These are phyloP conservation scores for Paecilomyces sp. DNA, from an alignment of 2,329 filamentous ascomycete species.

Conservation along the genomic window DNA sequence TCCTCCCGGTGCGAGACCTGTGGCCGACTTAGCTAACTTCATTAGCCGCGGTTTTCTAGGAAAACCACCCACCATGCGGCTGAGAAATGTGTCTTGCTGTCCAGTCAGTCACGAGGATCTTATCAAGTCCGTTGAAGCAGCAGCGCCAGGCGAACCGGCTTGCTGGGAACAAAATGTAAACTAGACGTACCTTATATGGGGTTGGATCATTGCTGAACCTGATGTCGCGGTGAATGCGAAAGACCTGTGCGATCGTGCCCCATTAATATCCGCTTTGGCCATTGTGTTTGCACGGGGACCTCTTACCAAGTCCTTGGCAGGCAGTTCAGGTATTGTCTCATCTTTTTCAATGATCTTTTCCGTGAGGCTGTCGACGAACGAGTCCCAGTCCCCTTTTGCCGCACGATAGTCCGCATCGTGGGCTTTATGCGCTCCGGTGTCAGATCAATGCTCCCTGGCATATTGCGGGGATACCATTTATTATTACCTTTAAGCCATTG, in stretches of 20 bases:
- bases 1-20: slow-evolving; percentile 75
- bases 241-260: slow-evolving; percentile 44
- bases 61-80: slow-evolving; percentile 59
- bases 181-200: slow-evolving; percentile 67
- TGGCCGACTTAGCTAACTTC: slow-evolving; percentile 12
- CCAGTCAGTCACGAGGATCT: slow-evolving; percentile 12
- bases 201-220: slow-evolving; percentile 78
- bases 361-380: slow-evolving; percentile 67
- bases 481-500: slow-evolving; percentile 55
- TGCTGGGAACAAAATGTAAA: slow-evolving; percentile 2
- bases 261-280: slow-evolving; percentile 4
- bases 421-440: slow-evolving; percentile 41
- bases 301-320: slow-evolving; percentile 68
- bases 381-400: slow-evolving; percentile 72
- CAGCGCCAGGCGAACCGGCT: slow-evolving; percentile 8
- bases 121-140: slow-evolving; percentile 5
- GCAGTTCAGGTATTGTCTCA: slow-evolving; percentile 77
- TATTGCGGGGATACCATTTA: not conserved
- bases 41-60: slow-evolving; percentile 2
- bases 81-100: slow-evolving; percentile 64
- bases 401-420: slow-evolving; percentile 74
- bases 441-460: slow-evolving; percentile 6
- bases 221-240: slow-evolving; percentile 80
- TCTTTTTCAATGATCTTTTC: slow-evolving; percentile 65
- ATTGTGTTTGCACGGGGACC: not conserved